These are phyloP conservation scores for Dendrobium huoshanense DNA, from an alignment of 106 monocot genomes.

Conservation along the genomic window DNA sequence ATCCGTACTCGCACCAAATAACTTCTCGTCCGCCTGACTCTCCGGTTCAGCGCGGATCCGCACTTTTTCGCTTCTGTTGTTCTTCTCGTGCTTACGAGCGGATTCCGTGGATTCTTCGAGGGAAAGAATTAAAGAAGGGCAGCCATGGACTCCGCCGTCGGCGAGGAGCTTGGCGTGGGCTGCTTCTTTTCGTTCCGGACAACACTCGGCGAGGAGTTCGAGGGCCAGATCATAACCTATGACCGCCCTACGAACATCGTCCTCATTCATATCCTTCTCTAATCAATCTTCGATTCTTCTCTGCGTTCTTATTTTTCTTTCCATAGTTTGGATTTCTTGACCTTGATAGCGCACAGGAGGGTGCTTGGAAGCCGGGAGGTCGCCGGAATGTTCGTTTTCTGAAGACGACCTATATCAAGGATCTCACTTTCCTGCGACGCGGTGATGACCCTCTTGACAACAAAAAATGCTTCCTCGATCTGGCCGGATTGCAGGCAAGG, in stretches of 20 bases:
- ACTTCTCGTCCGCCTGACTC: too few relatives aligned
- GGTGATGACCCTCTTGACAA: constrained; percentile 70
- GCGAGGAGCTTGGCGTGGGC: constrained; percentile 68
- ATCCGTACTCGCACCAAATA: too few relatives aligned
- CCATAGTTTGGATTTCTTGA: constrained; percentile 5
- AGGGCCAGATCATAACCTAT: constrained; percentile 82
- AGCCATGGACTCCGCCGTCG: constrained; percentile 27
- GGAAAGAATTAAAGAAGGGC: neutral
- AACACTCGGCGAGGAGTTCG: constrained; percentile 78
- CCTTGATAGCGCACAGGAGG: constrained; percentile 48
- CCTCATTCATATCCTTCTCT: constrained; percentile 68
- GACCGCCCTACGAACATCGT: constrained; percentile 82
- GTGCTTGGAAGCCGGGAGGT: constrained; percentile 17
- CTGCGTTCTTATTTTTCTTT: neutral
- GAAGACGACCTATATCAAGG: constrained; percentile 64
- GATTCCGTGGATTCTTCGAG: neutral
- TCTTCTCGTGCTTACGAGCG: neutral
- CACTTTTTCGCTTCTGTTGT: too few relatives aligned
- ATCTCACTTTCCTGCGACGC: constrained; percentile 41
- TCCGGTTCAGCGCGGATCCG: too few relatives aligned
- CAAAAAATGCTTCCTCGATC: constrained; percentile 61
- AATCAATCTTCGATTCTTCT: neutral
- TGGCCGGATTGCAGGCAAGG: constrained; percentile 49
- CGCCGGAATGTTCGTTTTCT: constrained; percentile 56
- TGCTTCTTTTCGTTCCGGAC: constrained; percentile 59